Evolutionary conservation across 371 early-diverging fungal genomes (phyloP), one percentile per base, ranked within the genome.

Genomic region (Circinella minor): DNA sequence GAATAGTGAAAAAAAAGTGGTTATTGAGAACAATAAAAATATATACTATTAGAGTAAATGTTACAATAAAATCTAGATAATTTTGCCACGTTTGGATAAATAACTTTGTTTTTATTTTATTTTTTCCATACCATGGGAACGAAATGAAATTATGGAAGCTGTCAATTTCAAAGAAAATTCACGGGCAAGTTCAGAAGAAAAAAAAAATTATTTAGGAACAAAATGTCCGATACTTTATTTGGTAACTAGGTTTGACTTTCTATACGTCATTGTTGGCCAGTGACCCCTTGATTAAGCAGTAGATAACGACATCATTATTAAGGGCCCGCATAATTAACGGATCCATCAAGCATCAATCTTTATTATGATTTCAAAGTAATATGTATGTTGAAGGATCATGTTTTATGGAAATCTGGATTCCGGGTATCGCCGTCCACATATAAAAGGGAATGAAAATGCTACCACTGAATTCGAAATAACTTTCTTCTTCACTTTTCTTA

Each of bases 21-120:
- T 27, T 2, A 27, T 27, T 27, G 27, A 27, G 1, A 27, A 27
- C 27, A 27, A 27, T 27, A 27, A 2, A 27, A 27, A 27, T 27
- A 27, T 27, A 2, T 2, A 27, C 27, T 27, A 27, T 27, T 27
- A 27, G 27, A 27, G 27, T 27, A 27, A 1, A 27, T 47, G 51
- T 51, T 51, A 51, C 51, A 51, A 57, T 7, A 34, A 57, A 57
- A 57, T 57, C 57, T 20, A 57, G 57, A 57, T 27, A 57, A 57
- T 57, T 57, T 57, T 57, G 57, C 57, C 57, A 57, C 57, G 57
- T 57, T 57, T 57, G 57, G 57, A 57, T 34, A 57, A 57, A 57
- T 27, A 14, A 34, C 57, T 34, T 11, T 57, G 57, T 57, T 57
- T n/a, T 27, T 6, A 27, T 57, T 5, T 4, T 13, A 3, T 51